These are phyloP conservation scores for Kwoniella heveanensis DNA, from an alignment of 768 basidiomycete genomes.

Conservation along the genomic window DNA sequence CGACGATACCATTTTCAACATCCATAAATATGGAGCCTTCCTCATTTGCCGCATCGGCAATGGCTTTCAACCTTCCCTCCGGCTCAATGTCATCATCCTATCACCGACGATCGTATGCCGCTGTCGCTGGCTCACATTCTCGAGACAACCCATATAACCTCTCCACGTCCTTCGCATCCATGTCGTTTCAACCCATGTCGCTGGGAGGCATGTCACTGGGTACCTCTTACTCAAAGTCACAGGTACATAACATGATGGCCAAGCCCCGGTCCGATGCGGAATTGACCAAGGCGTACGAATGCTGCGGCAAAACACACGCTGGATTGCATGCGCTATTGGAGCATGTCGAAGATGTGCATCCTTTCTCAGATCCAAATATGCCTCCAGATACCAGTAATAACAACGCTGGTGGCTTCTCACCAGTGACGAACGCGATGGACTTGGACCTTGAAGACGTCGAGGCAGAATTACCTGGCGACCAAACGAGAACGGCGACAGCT, in stretches of 20 bases:
- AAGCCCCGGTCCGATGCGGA: slow-evolving; percentile 45
- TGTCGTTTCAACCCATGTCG: slow-evolving; percentile 45
- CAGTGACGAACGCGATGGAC: slow-evolving; percentile 45
- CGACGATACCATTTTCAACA: slow-evolving; percentile 38
- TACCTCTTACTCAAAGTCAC: slow-evolving; percentile 41
- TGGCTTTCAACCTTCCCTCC: slow-evolving; percentile 42
- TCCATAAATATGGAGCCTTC: slow-evolving; percentile 50
- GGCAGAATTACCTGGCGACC: slow-evolving; percentile 8
- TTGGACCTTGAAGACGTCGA: slow-evolving; percentile 46
- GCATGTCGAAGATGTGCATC: slow-evolving; percentile 53
- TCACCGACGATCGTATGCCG: slow-evolving; percentile 45
- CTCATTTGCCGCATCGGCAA: slow-evolving; percentile 39
- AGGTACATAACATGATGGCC: slow-evolving; percentile 40
- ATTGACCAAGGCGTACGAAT: slow-evolving; percentile 45
- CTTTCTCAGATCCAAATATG: slow-evolving; percentile 40
- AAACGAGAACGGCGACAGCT: slow-evolving; percentile 12
- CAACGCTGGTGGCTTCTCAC: slow-evolving; percentile 35
- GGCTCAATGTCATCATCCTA: slow-evolving; percentile 43
- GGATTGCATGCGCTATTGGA: slow-evolving; percentile 53
- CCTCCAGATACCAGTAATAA: slow-evolving; percentile 13
- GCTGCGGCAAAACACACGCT: slow-evolving; percentile 45
- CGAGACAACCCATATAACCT: slow-evolving; percentile 23
- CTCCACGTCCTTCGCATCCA: slow-evolving; percentile 43
- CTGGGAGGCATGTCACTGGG: slow-evolving; percentile 41
- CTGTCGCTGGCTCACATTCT: slow-evolving; percentile 29